Percentiles rank a stretch among this genome's conserved stretches.
These are phyloP conservation scores for Pseudocercospora fijiensis DNA, from an alignment of 2,329 filamentous ascomycete genomes.

Conservation along the genomic window DNA sequence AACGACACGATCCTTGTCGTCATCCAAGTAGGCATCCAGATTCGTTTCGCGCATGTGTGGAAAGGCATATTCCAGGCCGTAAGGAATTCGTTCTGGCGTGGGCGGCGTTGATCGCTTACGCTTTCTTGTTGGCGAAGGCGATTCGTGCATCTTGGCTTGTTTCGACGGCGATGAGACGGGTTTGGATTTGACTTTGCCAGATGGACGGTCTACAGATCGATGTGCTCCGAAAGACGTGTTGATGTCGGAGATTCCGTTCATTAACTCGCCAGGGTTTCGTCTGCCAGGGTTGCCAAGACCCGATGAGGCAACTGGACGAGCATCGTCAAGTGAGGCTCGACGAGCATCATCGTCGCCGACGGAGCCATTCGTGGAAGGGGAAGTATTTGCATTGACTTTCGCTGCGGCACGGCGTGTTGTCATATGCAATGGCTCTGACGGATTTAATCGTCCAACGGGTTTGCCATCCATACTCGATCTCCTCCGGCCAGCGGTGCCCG, in stretches of 20 bases:
- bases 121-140: slow-evolving; percentile 30
- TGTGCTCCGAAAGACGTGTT: slow-evolving; percentile 17
- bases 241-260: slow-evolving; percentile 19
- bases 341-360: slow-evolving; percentile 28
- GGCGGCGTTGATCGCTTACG: slow-evolving; percentile 30
- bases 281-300: slow-evolving; percentile 29
- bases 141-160: slow-evolving; percentile 1
- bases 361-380: slow-evolving; percentile 33
- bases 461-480: not conserved
- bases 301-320: slow-evolving; percentile 27
- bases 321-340: slow-evolving; percentile 29
- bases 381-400: slow-evolving; percentile 17
- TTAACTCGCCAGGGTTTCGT: slow-evolving; percentile 24
- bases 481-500: not conserved
- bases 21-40: slow-evolving; percentile 5
- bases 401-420: slow-evolving; percentile 42
- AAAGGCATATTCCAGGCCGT: slow-evolving; percentile 9
- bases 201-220: slow-evolving; percentile 12
- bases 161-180: slow-evolving; percentile 8
- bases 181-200: slow-evolving; percentile 1
- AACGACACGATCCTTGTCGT: slow-evolving; percentile 10
- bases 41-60: not conserved
- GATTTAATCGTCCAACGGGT: slow-evolving; percentile 41
- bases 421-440: slow-evolving; percentile 52
- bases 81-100: slow-evolving; percentile 21